Evolutionary conservation across 176 grass and related monocot species (phyloP).

Genomic region (Thinopyrum elongatum): DNA sequence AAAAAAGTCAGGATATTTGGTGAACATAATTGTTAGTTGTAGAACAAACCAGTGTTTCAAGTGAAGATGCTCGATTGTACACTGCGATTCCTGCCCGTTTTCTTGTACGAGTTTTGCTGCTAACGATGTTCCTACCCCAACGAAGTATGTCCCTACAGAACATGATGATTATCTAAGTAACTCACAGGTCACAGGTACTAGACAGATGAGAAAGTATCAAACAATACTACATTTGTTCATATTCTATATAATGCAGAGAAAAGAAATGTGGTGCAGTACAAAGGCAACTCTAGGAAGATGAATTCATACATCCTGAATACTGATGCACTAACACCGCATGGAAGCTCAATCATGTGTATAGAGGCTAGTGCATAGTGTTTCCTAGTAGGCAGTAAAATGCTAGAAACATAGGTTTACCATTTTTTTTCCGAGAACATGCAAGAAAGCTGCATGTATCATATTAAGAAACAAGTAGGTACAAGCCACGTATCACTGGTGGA

Average conservation of each 20-base stretch:
- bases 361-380: neutral
- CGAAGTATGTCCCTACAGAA: slow-evolving; percentile 82
- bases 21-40: neutral
- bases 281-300: neutral
- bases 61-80: slow-evolving; percentile 93
- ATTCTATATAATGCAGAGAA: neutral
- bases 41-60: slow-evolving; percentile 80
- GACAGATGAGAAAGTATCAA: neutral
- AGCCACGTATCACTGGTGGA: neutral
- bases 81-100: slow-evolving; percentile 83
- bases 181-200: neutral
- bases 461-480: neutral
- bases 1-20: neutral
- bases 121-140: slow-evolving; percentile 92
- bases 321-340: neutral
- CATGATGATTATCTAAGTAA: slow-evolving; percentile 27
- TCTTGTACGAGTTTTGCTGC: slow-evolving; percentile 86
- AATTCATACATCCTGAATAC: neutral
- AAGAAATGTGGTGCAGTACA: neutral
- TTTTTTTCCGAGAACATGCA: slow-evolving; percentile 49
- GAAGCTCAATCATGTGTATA: neutral
- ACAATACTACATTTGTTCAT: neutral
- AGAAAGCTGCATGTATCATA: neutral
- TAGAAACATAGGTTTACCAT: slow-evolving; percentile 46
- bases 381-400: neutral